A percentile compares a stretch with the other conserved stretches of the same genome.
Conservation (phyloP, 139 green algal species). For the Picochlorum sp. region DNA sequence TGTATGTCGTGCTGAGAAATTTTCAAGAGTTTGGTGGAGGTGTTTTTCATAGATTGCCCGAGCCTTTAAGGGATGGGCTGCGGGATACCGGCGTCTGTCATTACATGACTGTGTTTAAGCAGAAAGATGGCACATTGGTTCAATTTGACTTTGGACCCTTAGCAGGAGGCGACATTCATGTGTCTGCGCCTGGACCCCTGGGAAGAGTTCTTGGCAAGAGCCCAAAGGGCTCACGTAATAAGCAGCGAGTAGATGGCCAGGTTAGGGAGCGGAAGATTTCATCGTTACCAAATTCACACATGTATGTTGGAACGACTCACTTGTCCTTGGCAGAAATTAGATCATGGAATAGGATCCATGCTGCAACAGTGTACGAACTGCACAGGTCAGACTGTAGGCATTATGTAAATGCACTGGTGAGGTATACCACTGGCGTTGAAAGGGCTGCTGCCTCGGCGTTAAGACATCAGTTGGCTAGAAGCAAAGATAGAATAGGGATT, state of each 20-base stretch:
- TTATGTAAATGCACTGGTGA: conserved; percentile 49
- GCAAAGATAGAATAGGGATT: background rate
- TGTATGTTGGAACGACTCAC: conserved; percentile 43
- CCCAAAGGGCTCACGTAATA: background rate
- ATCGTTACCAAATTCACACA: conserved; percentile 27
- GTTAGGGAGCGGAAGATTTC: conserved; percentile 31
- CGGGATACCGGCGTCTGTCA: conserved; percentile 48
- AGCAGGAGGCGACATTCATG: conserved; percentile 39
- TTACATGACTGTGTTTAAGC: conserved; percentile 52
- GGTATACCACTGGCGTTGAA: conserved; percentile 48
- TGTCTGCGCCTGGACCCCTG: conserved; percentile 13
- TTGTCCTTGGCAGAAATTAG: conserved; percentile 42
- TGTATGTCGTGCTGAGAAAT: conserved; percentile 41
- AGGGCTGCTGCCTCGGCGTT: conserved; percentile 4
- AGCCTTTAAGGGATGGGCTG: conserved; percentile 20
- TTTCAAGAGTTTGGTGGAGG: conserved; percentile 47
- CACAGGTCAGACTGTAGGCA: conserved; percentile 53
- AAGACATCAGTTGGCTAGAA: background rate
- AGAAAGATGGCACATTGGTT: conserved; percentile 28
- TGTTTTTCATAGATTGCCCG: conserved; percentile 30
- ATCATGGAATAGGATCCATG: conserved; percentile 33
- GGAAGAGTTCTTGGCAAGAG: conserved; percentile 9
- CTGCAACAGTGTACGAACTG: conserved; percentile 29
- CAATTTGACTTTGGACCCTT: conserved; percentile 61
- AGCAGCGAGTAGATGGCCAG: conserved; percentile 8